Evolutionary conservation across 2,329 filamentous ascomycete genomes (phyloP), one percentile per base, ranked within the genome.

Genomic region (Talaromyces sp.): DNA sequence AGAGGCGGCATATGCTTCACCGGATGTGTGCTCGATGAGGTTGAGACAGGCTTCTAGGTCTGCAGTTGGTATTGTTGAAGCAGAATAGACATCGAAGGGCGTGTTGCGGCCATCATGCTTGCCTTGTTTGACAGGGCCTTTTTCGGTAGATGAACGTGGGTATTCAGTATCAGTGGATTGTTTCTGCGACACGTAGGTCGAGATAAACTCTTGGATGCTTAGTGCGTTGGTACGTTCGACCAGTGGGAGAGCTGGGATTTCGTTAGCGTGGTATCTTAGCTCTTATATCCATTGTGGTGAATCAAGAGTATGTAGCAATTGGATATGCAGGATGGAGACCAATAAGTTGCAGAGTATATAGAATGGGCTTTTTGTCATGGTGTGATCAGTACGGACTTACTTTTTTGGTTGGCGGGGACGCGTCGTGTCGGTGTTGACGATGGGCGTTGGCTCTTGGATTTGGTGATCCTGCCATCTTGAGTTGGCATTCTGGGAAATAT

Each of bases 1-100:
- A 4, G 82, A 84, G 3, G 67, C 64, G 16, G 74, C 70, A 68
- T 86, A 86, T 51, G 79, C 77, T 4, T 70, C 63, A 10, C 72
- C 67, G n/a, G 82, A 84, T 0, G 83, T 86, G 3, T 67, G 61
- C 56, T 81, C 73, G 46, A 87, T 74, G 6, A 87, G 74, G 3
- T 71, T 60, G 53, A 84, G 77, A 63, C 82, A 85, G 19, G 72
- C 68, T n/a, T 77, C 66, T 29, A 84, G 66, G 40, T 80, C 76
- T 0, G 56, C 35, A 1, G 59, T 20, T 1, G 70, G 63, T 39
- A 83, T 70, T 7, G 63, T 75, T 43, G 60, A 56, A 27, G 72
- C 66, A 2, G 66, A 69, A 55, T 73, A 66, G 27, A 75, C 58
- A 19, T 70, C 64, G 33, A 74, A 30, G 4, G 14, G 36, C 11